Evolutionary conservation across 164 flowering plant genomes (phyloP), one percentile per base, ranked within the genome.

Genomic region (Nymphaea thermarum): DNA sequence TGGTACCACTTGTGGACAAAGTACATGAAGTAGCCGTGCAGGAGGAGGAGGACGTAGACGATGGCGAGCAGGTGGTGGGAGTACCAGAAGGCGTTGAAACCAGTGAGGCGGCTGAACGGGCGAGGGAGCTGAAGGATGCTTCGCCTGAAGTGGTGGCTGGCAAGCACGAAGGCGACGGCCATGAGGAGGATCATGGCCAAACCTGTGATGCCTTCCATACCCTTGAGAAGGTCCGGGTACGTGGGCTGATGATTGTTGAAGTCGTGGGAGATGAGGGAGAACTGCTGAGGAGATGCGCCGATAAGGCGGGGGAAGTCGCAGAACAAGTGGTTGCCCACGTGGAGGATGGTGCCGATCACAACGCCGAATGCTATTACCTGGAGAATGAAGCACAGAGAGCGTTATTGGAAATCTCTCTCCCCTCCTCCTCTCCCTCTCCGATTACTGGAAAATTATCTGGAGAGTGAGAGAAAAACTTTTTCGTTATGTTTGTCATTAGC

Each of bases 1-100:
- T 83, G 71, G 63, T 84, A 78, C 99, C 99, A 95, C 62, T 79
- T n/a, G 68, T 91, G 85, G 68, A 78, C 86, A 18, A 95, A 75
- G 84, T 73, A 84, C 71, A 88, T 42, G 83, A 78, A 90, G 66
- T 73, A 74, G n/a, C 99, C 98, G 59, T 95, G 99, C 62, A 90
- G 59, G 47, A 88, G 51, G 8, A 91, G 85, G 82, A 95, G 70
- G 68, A 88, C 25, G 73, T 95, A 95, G 79, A 91, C 98, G 1
- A 90, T 57, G 36, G 66, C 85, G 3, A 85, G 69, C 70, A 95
- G 87, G 74, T 95, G 98, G 70, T 95, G 99, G 11, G 99, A 86
- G 64, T 91, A 95, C 99, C 98, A 91, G 63, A 95, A 95, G 16
- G 99, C 96, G 71, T 95, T 95, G 78, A 90, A 95, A 43, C 99